phyloP scores from a whole-genome alignment of 2,329 filamentous ascomycete genomes.

The Neonectria faginata region DNA sequence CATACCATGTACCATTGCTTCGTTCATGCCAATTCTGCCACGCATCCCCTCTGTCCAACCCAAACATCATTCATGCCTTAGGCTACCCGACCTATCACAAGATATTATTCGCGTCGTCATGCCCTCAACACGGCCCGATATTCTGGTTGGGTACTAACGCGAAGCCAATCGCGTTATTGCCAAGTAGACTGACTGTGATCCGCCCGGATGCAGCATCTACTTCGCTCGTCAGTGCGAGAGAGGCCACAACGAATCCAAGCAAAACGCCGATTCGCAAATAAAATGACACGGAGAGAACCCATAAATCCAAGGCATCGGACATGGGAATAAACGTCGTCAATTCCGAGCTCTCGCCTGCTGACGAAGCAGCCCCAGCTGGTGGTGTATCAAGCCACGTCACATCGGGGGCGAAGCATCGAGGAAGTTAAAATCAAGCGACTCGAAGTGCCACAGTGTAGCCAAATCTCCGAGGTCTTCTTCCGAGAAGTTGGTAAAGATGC shows the following conservation, averaged over 20 bases:
- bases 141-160: background rate
- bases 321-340: background rate
- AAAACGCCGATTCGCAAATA: background rate
- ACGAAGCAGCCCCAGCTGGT: background rate
- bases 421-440: conserved; percentile 50
- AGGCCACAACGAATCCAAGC: background rate
- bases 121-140: background rate
- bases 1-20: background rate
- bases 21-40: background rate
- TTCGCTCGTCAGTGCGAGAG: background rate
- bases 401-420: conserved; percentile 29
- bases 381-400: background rate
- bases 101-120: background rate
- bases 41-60: background rate
- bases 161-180: background rate
- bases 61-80: background rate
- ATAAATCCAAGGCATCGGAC: background rate
- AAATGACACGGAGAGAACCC: background rate
- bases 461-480: conserved; percentile 51
- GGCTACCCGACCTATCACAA: background rate
- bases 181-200: background rate
- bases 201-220: background rate
- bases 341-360: background rate
- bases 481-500: conserved; percentile 45
- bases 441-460: conserved; percentile 51